A percentile compares a stretch with the other conserved stretches of the same genome.
These are phyloP conservation scores for Trifolium dubium DNA, from an alignment of 306 rosid species.

Conservation along the genomic window DNA sequence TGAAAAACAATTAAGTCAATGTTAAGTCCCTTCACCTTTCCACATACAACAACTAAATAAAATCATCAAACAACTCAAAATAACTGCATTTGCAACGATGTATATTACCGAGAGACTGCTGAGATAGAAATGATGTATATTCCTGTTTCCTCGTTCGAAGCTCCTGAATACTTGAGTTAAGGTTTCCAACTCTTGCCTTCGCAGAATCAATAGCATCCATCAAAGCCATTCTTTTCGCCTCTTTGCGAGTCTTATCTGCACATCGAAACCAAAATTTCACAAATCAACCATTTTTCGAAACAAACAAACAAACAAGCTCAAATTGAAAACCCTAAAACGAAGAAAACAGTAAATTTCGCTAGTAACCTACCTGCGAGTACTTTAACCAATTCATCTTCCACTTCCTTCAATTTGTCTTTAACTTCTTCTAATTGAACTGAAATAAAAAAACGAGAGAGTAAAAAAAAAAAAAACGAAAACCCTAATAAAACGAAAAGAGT, in stretches of 20 bases:
- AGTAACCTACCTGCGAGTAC: conserved; percentile 65
- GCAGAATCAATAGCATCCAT: conserved; percentile 66
- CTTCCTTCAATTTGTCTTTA: conserved; percentile 66
- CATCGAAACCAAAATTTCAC: not conserved
- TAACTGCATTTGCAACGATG: not conserved
- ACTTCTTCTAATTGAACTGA: conserved; percentile 58
- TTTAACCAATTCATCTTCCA: conserved; percentile 85
- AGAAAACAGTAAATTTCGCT: conserved; percentile 1
- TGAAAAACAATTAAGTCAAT: not conserved
- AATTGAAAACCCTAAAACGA: not conserved
- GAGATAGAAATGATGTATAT: conserved; percentile 53
- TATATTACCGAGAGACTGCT: conserved; percentile 59
- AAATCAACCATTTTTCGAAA: not conserved
- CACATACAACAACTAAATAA: not conserved
- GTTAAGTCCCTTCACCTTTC: not conserved
- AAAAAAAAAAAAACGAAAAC: conserved; percentile 37
- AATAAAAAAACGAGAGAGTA: not conserved
- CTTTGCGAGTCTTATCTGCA: conserved; percentile 80
- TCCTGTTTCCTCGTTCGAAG: conserved; percentile 58
- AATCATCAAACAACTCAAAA: conserved; percentile 2
- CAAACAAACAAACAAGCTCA: not conserved
- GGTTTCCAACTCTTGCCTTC: conserved; percentile 58
- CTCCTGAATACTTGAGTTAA: conserved; percentile 52
- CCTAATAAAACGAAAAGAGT: conserved; percentile 4
- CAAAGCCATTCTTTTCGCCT: conserved; percentile 75